Conservation (phyloP, 2,329 filamentous ascomycete species). For the Phialophora verrucosa region DNA sequence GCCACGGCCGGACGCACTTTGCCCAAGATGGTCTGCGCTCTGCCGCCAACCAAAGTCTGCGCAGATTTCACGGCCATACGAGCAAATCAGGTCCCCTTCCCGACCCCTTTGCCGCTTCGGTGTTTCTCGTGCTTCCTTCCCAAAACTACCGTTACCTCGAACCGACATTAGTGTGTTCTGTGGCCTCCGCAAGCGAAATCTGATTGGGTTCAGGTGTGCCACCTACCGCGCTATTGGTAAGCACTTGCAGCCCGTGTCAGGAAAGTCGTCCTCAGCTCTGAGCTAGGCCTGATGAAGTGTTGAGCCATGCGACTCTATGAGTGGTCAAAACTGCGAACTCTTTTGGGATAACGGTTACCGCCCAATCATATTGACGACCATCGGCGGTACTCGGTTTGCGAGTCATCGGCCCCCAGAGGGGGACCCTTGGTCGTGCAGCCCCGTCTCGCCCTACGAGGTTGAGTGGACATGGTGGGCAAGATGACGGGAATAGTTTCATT, state of each 20-base stretch:
- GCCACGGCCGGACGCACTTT: not conserved
- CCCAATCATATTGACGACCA: constrained; percentile 1
- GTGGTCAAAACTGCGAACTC: constrained; percentile 10
- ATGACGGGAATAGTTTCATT: constrained; percentile 14
- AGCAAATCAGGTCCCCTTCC: not conserved
- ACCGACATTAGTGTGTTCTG: constrained; percentile 2
- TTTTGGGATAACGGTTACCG: constrained; percentile 20
- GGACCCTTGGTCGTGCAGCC: constrained; percentile 14
- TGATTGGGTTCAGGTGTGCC: not conserved
- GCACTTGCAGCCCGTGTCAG: constrained; percentile 12
- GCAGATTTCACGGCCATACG: not conserved
- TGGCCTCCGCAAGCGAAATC: not conserved
- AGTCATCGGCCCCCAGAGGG: constrained; percentile 14
- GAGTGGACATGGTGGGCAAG: constrained; percentile 12
- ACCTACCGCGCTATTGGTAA: constrained; percentile 10
- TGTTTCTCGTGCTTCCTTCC: constrained; percentile 10
- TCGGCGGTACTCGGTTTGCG: not conserved
- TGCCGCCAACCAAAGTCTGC: constrained; percentile 11
- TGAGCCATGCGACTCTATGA: not conserved
- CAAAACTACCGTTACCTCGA: constrained; percentile 21
- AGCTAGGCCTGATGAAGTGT: not conserved
- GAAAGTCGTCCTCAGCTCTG: not conserved
- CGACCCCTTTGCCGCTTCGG: constrained; percentile 11
- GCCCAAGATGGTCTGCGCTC: constrained; percentile 3
- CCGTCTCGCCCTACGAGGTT: constrained; percentile 16